Base-by-base conservation (phyloP, 495 filamentous ascomycete species). In the Podospora tetraspora region DNA sequence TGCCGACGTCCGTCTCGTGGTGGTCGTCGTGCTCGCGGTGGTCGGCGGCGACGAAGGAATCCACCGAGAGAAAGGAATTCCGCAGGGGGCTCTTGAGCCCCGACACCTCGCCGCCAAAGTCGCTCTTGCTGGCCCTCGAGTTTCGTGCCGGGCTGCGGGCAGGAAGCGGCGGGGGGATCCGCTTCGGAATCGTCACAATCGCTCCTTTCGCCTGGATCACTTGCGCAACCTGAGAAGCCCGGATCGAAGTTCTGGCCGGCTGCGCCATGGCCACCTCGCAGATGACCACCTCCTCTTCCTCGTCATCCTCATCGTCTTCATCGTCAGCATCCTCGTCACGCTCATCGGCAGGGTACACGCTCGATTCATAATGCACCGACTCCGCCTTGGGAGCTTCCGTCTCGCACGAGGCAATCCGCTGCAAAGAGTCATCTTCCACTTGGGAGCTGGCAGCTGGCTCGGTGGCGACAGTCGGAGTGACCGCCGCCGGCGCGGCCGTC, bases 141-240 rank as follows among this genome's bases (percentile, higher is more conserved):
- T 73, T 62, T 60, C 82, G 77, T 8, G 81, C 82, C 12, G 90
- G 88, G 68, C 85, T 89, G 32, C 88, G 81, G 4, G 84, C 80
- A 4, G 90, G 90, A 22, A 92, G 82, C 3, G 88, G 80, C 13
- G 91, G 90, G 8, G 89, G 82, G 3, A 87, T 78, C 30, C 90
- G 80, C 78, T 91, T 92, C 1, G 89, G 86, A 73, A 94, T 92
- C 23, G 85, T 90, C 27, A 94, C 89, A 19, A 92, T 74, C 25
- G 86, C 84, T 21, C 89, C 89, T 59, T 86, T 79, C 29, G 79
- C 83, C 32, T 82, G 79, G 60, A 81, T 74, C 32, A 80, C 74
- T 27, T 79, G 81, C 0, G 77, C 71, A 32, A 81, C 67, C 66
- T 79, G 77, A 3, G 80, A 72, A 12, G 80, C 83, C 21, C 84